Conservation (phyloP, 2,329 filamentous ascomycete species). For the Diaporthe humulicola region DNA sequence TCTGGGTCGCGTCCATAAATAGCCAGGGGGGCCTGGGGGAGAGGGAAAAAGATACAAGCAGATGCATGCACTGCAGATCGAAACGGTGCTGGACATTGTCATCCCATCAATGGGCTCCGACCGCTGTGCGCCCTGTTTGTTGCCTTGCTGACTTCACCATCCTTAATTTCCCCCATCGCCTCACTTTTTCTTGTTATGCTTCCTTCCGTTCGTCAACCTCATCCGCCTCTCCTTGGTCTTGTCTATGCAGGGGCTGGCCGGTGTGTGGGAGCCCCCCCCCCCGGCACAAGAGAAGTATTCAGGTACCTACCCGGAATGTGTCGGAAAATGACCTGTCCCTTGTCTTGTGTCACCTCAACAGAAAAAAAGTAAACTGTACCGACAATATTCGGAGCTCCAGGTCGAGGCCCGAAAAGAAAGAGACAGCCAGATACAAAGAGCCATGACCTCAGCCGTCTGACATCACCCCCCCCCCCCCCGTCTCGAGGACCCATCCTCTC, state of each 20-base stretch:
- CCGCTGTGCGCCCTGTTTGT: conserved; percentile 11
- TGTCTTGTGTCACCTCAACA: conserved; percentile 32
- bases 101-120: conserved; percentile 8
- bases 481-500: background rate
- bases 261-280: background rate
- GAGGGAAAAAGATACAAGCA: background rate
- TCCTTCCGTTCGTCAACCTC: background rate
- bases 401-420: conserved; percentile 26
- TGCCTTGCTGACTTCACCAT: background rate
- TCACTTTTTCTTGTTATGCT: background rate
- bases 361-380: conserved; percentile 32
- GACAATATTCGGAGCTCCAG: conserved; percentile 36
- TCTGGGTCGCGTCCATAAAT: conserved; percentile 24
- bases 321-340: conserved; percentile 35
- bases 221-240: background rate
- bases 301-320: conserved; percentile 32
- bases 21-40: conserved; percentile 2
- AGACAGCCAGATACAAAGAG: conserved; percentile 30
- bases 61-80: conserved; percentile 12
- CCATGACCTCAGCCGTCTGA: conserved; percentile 24
- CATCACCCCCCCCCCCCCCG: background rate
- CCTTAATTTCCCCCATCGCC: conserved; percentile 8
- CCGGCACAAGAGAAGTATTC: background rate
- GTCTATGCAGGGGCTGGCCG: background rate
- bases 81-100: conserved; percentile 18